Percentiles rank a stretch among this genome's conserved stretches.
Conservation (phyloP, 2,329 filamentous ascomycete species). For the Metarhizium brunneum region DNA sequence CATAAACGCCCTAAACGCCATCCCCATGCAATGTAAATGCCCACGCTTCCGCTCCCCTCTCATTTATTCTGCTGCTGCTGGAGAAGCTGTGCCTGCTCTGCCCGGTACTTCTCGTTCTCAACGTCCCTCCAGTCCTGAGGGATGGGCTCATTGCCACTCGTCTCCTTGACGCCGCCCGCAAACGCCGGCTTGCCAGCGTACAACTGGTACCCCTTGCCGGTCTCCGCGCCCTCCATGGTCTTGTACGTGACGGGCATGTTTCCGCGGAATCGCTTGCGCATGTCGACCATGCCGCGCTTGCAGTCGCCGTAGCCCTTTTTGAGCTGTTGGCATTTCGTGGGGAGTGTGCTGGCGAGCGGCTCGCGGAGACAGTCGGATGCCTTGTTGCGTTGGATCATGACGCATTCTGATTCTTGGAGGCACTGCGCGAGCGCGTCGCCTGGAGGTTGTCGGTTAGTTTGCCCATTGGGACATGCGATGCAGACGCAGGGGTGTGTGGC, state of each 20-base stretch:
- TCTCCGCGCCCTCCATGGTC: constrained; percentile 45
- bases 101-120: constrained; percentile 51
- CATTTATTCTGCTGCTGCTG: constrained; percentile 12
- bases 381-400: constrained; percentile 81
- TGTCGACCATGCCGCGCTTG: constrained; percentile 93
- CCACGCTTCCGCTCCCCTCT: background rate
- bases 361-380: constrained; percentile 81
- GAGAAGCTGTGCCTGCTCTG: constrained; percentile 20
- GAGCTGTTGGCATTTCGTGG: constrained; percentile 82
- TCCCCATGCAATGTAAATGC: background rate
- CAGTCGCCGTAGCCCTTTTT: constrained; percentile 91
- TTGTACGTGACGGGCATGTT: constrained; percentile 73
- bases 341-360: constrained; percentile 73
- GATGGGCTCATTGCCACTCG: constrained; percentile 56
- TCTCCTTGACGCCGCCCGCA: constrained; percentile 51
- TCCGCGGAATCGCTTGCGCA: constrained; percentile 95
- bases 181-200: constrained; percentile 73
- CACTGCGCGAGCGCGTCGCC: constrained; percentile 88
- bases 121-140: constrained; percentile 53
- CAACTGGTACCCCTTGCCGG: constrained; percentile 55
- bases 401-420: constrained; percentile 92
- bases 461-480: background rate
- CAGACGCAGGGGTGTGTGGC: constrained; percentile 22
- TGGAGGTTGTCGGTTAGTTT: constrained; percentile 26
- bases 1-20: background rate